These are phyloP conservation scores for Lathyrus tuberosus DNA, from an alignment of 306 rosid genomes.

Conservation along the genomic window DNA sequence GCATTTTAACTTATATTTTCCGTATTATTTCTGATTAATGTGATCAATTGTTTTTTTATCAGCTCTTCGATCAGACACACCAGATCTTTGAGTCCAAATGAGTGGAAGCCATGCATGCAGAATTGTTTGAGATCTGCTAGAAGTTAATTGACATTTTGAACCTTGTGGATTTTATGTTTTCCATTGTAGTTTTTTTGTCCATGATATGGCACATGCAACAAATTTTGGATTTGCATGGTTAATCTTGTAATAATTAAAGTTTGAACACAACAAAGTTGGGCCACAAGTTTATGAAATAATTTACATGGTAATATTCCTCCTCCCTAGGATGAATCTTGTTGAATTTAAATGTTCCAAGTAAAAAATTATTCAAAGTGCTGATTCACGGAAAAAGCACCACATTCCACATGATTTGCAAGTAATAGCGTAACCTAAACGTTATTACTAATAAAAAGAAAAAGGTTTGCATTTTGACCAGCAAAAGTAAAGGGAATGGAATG, in stretches of 20 bases:
- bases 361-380: not conserved
- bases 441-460: slow-evolving; percentile 9
- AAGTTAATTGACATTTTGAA: slow-evolving; percentile 32
- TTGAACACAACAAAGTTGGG: slow-evolving; percentile 7
- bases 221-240: slow-evolving; percentile 34
- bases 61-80: slow-evolving; percentile 61
- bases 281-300: slow-evolving; percentile 16
- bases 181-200: slow-evolving; percentile 23
- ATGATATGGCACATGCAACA: slow-evolving; percentile 33
- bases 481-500: slow-evolving; percentile 2
- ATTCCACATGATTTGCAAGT: slow-evolving; percentile 30
- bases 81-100: slow-evolving; percentile 41
- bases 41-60: slow-evolving; percentile 31
- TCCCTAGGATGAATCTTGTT: not conserved
- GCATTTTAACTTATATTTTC: slow-evolving; percentile 1
- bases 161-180: slow-evolving; percentile 29
- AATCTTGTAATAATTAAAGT: slow-evolving; percentile 41
- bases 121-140: slow-evolving; percentile 20
- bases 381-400: not conserved
- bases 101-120: slow-evolving; percentile 16
- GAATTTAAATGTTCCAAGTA: slow-evolving; percentile 1
- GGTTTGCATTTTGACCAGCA: slow-evolving; percentile 41
- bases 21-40: slow-evolving; percentile 30
- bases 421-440: slow-evolving; percentile 40
- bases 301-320: not conserved